Evolutionary conservation across 108 stramenopile genomes (phyloP).

Genomic region (Fragilariopsis cylindrus): DNA sequence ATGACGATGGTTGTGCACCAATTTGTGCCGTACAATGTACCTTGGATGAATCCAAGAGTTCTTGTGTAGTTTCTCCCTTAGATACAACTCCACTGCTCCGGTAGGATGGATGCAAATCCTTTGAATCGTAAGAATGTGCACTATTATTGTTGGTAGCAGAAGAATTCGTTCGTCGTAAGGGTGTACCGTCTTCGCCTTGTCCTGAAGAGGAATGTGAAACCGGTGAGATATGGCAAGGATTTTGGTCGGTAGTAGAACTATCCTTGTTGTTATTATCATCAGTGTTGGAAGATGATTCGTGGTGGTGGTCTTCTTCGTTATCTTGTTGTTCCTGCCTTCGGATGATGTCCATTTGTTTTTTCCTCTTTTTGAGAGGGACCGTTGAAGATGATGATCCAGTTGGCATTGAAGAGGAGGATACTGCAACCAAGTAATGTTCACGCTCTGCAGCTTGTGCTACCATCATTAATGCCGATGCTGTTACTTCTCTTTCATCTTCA

Average conservation of each 20-base stretch:
- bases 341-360: constrained; percentile 34
- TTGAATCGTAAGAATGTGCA: constrained; percentile 37
- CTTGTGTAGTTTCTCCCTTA: constrained; percentile 27
- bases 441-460: constrained; percentile 31
- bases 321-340: not conserved
- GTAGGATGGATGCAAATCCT: constrained; percentile 14
- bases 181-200: constrained; percentile 7
- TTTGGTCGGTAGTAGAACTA: not conserved
- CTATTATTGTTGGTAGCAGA: constrained; percentile 3
- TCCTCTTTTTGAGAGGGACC: constrained; percentile 43
- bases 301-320: constrained; percentile 5
- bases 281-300: constrained; percentile 2
- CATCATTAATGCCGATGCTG: constrained; percentile 36
- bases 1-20: constrained; percentile 5
- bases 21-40: constrained; percentile 27
- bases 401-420: constrained; percentile 3
- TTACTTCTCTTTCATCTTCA: constrained; percentile 40
- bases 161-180: constrained; percentile 25
- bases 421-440: constrained; percentile 1
- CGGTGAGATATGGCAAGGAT: constrained; percentile 45
- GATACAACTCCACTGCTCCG: not conserved
- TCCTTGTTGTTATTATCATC: not conserved
- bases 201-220: constrained; percentile 32
- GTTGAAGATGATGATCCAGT: not conserved
- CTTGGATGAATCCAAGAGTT: constrained; percentile 37